Conservation (phyloP, 495 filamentous ascomycete species). For the Daldinia decipiens region DNA sequence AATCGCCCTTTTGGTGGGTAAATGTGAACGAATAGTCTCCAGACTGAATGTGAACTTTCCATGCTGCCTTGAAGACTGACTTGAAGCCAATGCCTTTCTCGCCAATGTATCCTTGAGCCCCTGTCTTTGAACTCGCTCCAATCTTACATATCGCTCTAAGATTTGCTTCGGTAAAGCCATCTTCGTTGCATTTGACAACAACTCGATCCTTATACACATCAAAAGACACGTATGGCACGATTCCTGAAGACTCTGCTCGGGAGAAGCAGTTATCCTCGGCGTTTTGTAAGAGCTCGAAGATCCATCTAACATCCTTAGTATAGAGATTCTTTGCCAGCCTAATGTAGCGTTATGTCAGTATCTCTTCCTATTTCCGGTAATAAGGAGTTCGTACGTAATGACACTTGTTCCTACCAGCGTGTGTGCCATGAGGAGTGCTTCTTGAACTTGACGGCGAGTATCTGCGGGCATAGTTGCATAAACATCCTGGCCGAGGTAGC, state of each 20-base stretch:
- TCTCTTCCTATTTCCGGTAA: neutral
- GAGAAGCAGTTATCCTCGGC: conserved; percentile 54
- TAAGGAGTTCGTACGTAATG: conserved; percentile 45
- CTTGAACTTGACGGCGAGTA: conserved; percentile 42
- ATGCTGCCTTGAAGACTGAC: conserved; percentile 61
- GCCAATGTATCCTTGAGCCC: conserved; percentile 56
- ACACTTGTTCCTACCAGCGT: conserved; percentile 46
- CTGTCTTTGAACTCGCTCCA: conserved; percentile 53
- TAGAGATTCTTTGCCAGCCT: conserved; percentile 54
- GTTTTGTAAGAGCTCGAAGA: conserved; percentile 59
- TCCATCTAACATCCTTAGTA: conserved; percentile 49
- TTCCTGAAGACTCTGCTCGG: conserved; percentile 9
- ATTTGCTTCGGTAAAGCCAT: conserved; percentile 54
- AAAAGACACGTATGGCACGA: conserved; percentile 51
- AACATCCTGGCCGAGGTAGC: conserved; percentile 27
- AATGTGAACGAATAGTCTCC: conserved; percentile 60
- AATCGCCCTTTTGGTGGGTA: conserved; percentile 42
- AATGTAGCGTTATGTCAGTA: conserved; percentile 17
- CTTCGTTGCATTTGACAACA: conserved; percentile 59
- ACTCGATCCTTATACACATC: conserved; percentile 46
- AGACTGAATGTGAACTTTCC: conserved; percentile 60
- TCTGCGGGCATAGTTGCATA: conserved; percentile 23
- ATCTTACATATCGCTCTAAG: conserved; percentile 52
- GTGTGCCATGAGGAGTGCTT: conserved; percentile 48
- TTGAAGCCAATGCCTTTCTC: conserved; percentile 66